phyloP scores from a whole-genome alignment of 345 rosid species.

The Toxicodendron radicans region DNA sequence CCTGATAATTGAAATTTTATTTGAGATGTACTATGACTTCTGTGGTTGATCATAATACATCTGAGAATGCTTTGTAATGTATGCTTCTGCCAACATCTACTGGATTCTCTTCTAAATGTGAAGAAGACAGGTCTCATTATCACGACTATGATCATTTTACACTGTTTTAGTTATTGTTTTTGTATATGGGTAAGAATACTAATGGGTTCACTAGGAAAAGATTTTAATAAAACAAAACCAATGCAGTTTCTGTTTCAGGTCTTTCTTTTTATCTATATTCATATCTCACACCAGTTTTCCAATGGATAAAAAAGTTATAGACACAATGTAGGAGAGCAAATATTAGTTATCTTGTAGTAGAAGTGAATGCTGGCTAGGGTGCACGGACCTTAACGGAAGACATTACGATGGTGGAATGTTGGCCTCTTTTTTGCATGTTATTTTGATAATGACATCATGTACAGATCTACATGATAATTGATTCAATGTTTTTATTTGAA shows the following conservation, averaged over 20 bases:
- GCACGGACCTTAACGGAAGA: neutral
- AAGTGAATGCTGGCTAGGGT: neutral
- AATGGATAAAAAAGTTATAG: neutral
- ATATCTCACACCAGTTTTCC: neutral
- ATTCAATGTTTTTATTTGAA: neutral
- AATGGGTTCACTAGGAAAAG: neutral
- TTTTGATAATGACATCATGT: neutral
- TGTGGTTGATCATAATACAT: neutral
- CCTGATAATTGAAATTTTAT: neutral
- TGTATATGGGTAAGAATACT: neutral
- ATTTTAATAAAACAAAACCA: neutral
- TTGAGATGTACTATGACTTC: neutral
- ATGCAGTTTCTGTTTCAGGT: slow-evolving; percentile 1
- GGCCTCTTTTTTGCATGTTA: neutral
- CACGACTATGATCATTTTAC: neutral
- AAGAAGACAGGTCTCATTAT: neutral
- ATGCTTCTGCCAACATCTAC: too few species aligned
- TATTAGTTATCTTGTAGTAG: neutral
- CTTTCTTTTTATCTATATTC: neutral
- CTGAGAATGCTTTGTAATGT: neutral
- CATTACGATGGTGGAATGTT: neutral
- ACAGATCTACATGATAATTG: neutral
- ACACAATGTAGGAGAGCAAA: neutral
- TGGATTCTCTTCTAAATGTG: neutral
- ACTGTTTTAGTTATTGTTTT: neutral